Conservation (phyloP, 257 asterid genomes). For the Anisodus tanguticus region DNA sequence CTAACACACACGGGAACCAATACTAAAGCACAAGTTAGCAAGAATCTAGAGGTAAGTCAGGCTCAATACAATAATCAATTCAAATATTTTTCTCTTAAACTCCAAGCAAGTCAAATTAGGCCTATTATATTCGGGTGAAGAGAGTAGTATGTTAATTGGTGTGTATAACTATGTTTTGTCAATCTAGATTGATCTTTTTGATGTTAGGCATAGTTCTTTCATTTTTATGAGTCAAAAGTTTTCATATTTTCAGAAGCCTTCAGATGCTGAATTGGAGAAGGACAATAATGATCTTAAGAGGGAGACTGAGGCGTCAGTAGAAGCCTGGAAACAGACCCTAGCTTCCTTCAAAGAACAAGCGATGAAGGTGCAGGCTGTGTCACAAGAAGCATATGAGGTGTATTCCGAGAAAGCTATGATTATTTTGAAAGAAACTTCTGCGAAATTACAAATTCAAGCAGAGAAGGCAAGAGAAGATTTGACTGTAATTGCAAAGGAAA, state of each 20-base stretch:
- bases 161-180: background rate
- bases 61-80: background rate
- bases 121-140: background rate
- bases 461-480: constrained; percentile 79
- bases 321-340: constrained; percentile 79
- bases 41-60: too few relatives aligned
- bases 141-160: background rate
- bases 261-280: constrained; percentile 60
- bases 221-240: background rate
- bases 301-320: constrained; percentile 59
- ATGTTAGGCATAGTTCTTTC: constrained; percentile 6
- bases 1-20: too few relatives aligned
- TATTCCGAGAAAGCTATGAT: constrained; percentile 73
- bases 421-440: constrained; percentile 71
- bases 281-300: constrained; percentile 51
- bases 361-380: constrained; percentile 65
- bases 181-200: background rate
- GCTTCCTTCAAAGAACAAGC: constrained; percentile 78
- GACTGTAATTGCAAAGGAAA: constrained; percentile 65
- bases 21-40: too few relatives aligned
- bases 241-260: constrained; percentile 54
- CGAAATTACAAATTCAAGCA: constrained; percentile 74
- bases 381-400: constrained; percentile 74
- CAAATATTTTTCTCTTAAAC: constrained; percentile 23
- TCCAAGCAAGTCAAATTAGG: background rate